Conservation (phyloP, 805 yeast genomes). For the Candida lessepsii region DNA sequence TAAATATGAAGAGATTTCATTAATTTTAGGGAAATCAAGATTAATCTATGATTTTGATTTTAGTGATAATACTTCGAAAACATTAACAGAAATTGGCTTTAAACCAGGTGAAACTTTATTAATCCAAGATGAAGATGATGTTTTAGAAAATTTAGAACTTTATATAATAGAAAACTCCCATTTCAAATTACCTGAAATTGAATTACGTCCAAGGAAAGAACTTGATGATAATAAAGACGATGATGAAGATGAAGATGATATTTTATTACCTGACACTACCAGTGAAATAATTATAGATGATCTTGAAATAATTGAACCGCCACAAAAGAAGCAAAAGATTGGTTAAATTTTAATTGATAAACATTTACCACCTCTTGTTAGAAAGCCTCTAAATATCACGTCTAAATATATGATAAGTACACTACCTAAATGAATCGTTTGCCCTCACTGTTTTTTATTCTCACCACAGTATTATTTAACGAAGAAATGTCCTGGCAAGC, state of each 20-base stretch:
- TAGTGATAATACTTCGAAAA: conserved; percentile 64
- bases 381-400: too few relatives aligned
- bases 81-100: conserved; percentile 52
- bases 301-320: conserved; percentile 20
- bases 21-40: conserved; percentile 56
- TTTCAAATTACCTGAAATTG: conserved; percentile 15
- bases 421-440: neutral
- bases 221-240: conserved; percentile 3
- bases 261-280: neutral
- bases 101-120: conserved; percentile 60
- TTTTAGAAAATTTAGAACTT: conserved; percentile 60
- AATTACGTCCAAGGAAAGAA: conserved; percentile 17
- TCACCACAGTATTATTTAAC: neutral
- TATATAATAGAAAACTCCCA: conserved; percentile 31
- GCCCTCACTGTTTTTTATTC: conserved; percentile 1
- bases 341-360: too few relatives aligned
- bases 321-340: conserved; percentile 15
- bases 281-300: conserved; percentile 3
- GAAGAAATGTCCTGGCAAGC: conserved; percentile 53
- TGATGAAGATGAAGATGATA: conserved; percentile 7
- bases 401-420: conserved; percentile 1
- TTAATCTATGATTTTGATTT: conserved; percentile 72
- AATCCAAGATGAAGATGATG: conserved; percentile 79
- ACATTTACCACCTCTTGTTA: too few relatives aligned
- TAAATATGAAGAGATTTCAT: conserved; percentile 53